Conservation (phyloP, 1,139 yeast genomes). For the Debaryomyces sp. region DNA sequence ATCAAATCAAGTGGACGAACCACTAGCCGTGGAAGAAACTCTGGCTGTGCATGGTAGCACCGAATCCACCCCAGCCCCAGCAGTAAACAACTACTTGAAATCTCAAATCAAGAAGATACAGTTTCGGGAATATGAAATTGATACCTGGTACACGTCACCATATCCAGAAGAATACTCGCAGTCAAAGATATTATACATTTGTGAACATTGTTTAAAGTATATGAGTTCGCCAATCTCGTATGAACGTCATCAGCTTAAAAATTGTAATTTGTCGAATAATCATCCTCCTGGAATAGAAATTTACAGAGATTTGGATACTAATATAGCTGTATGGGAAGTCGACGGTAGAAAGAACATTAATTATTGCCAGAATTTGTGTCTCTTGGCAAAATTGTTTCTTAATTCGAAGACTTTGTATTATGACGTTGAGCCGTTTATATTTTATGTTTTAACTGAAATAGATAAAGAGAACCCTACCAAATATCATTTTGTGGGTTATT, state of each 20-base stretch:
- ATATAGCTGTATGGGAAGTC: conserved; percentile 80
- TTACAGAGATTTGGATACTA: conserved; percentile 59
- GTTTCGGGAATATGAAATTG: conserved; percentile 71
- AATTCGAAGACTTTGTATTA: conserved; percentile 91
- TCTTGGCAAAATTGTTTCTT: conserved; percentile 83
- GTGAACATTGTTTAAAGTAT: conserved; percentile 85
- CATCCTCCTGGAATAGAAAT: conserved; percentile 94
- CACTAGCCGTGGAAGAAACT: background rate
- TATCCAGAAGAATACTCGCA: conserved; percentile 85
- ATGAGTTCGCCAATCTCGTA: conserved; percentile 71
- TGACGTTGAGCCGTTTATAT: conserved; percentile 93
- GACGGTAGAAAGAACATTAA: conserved; percentile 84
- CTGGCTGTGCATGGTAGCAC: conserved; percentile 4
- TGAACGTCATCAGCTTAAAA: conserved; percentile 72
- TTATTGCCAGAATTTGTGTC: conserved; percentile 88
- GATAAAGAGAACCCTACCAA: conserved; percentile 50
- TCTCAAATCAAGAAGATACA: conserved; percentile 56
- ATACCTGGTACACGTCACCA: conserved; percentile 93
- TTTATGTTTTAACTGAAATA: conserved; percentile 78
- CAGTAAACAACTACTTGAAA: conserved; percentile 15
- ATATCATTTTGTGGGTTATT: conserved; percentile 89
- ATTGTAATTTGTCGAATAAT: conserved; percentile 52
- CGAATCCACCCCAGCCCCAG: conserved; percentile 21
- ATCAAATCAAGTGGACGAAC: background rate
- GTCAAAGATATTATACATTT: conserved; percentile 65